A percentile compares a stretch with the other conserved stretches of the same genome.
Conservation (phyloP, 139 green algal genomes). For the Coccomyxa sp. region DNA sequence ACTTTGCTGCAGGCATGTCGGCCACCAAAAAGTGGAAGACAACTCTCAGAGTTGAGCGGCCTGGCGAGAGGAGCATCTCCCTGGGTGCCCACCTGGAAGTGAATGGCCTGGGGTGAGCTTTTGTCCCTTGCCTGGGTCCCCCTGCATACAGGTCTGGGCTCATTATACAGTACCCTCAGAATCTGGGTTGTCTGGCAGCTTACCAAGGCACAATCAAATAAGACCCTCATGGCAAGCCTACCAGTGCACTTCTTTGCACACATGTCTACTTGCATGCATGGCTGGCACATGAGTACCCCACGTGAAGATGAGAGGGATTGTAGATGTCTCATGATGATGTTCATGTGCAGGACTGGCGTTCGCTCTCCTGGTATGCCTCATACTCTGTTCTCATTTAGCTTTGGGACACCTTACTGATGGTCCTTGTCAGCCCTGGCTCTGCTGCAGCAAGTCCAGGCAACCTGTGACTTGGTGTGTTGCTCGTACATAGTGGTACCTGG, state of each 20-base stretch:
- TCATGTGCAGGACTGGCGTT: no score
- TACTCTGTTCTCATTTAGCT: no score
- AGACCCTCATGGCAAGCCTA: background rate
- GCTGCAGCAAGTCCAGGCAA: no score
- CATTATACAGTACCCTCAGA: background rate
- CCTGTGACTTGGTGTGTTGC: no score
- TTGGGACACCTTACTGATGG: no score
- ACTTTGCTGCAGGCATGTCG: constrained; percentile 40
- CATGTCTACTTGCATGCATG: no score
- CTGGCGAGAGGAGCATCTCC: background rate
- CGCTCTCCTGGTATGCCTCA: no score
- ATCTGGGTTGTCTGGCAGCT: background rate
- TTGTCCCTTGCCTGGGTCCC: background rate
- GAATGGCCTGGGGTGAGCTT: background rate
- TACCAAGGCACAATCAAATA: background rate
- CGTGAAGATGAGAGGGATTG: no score
- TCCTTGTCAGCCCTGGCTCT: no score
- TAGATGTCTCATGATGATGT: no score
- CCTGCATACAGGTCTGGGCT: background rate
- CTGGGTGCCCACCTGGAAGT: constrained; percentile 42
- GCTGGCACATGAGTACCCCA: no score
- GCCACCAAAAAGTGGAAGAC: constrained; percentile 72
- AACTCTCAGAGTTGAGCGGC: constrained; percentile 38
- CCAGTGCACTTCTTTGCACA: background rate
- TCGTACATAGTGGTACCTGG: no score